Base-by-base conservation (phyloP, 2,329 filamentous ascomycete species). In the Ascochyta rabiei region DNA sequence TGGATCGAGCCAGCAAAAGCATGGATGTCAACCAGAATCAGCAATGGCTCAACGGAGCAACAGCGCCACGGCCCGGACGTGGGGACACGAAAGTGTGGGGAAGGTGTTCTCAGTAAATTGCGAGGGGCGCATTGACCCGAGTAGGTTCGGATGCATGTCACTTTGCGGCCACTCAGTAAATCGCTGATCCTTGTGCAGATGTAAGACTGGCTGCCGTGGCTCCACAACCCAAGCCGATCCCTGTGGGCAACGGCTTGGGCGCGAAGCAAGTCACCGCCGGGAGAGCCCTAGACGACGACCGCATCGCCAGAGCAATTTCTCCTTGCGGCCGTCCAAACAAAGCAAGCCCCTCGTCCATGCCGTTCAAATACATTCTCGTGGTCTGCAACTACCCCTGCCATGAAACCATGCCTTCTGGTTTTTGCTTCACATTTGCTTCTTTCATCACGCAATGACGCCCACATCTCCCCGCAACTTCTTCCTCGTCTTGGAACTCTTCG, bases 291-390 rank as follows among this genome's bases (percentile, higher is more conserved):
- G 48, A 34, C 48, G 40, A 53, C 43, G 43, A 42, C 18, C 35
- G 52, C 46, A 49, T 45, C 41, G 46, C 45, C 40, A 49, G 21
- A 68, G 70, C 69, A 70, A 72, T 71, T 65, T 68, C 66, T 72
- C 69, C 65, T 69, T 73, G 62, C 59, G 61, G 66, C 64, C 69
- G 66, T 57, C 62, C 66, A 67, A 71, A 67, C 67, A 64, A 61
- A 70, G 67, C 68, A 61, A 66, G 62, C 48, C 48, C 53, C 38
- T 48, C 47, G 38, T 39, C 38, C 30, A 33, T 23, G 30, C 10
- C 34, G 60, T 70, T 72, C 67, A 70, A 68, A 68, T 74, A 72
- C 60, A 65, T 64, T 71, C 69, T 62, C 60, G 61, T 63, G 58
- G 63, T 67, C 60, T 61, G 60, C 56, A 47, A 56, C 52, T 62